Evolutionary conservation across 768 basidiomycete species (phyloP), one percentile per base, ranked within the genome.

Genomic region (Leccinum subgranulosum): DNA sequence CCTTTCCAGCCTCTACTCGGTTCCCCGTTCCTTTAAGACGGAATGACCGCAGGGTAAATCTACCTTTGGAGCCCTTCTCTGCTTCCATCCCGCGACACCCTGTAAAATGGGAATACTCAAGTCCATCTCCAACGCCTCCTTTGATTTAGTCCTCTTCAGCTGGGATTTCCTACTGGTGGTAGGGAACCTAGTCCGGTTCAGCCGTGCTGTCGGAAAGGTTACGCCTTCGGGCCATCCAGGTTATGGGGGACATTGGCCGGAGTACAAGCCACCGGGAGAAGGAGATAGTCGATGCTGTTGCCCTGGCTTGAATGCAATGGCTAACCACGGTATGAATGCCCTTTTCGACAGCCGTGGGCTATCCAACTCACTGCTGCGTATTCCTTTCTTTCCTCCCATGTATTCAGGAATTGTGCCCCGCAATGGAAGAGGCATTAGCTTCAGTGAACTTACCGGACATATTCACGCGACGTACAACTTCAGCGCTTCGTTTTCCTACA

Each of bases 261-360:
- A 84, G 65, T 90, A 77, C 61, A 72, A 79, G 8, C 69, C 84
- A 0, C 81, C 88, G 14, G 72, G 70, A 60, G 78, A 83, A 10
- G 81, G 79, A 3, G 89, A 90, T 60, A 88, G 87, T 65, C 76
- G 90, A 11, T 81, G 80, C 62, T 81, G 84, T 5, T 91, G 89
- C 60, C 89, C 88, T 6, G 86, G 80, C 12, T 70, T 91, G 60
- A 91, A 92, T 62, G 84, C 87, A 0, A 75, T 92, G 81, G 87
- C 90, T 4, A 92, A 92, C 66, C 90, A 92, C 61, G 90, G 89
- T 88, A 51, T n/a, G 70, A 15, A 43, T n/a, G 19, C 79, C 79
- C 52, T 81, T 74, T 66, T 76, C 77, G 2, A 84, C 84, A 46
- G 54, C 33, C 19, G 25, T 27, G 1, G 7, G 10, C 9, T 5